Conservation (phyloP, 179 eudicot genomes). For the Vitellaria paradoxa region DNA sequence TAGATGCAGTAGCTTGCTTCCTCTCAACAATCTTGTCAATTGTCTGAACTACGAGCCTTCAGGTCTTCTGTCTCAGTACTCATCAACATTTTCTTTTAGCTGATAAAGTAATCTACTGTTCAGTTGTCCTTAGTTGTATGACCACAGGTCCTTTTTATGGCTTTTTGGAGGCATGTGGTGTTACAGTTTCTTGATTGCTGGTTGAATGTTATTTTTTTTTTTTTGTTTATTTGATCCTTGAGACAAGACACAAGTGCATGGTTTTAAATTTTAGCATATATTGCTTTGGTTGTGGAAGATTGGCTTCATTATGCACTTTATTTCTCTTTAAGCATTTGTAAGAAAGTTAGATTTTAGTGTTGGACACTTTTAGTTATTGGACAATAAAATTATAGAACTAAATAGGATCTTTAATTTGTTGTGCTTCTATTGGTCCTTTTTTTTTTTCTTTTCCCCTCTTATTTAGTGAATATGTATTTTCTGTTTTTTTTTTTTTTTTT, state of each 20-base stretch:
- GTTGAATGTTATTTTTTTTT: background rate
- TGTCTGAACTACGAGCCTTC: background rate
- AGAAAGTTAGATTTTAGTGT: background rate
- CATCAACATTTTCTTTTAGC: constrained; percentile 3
- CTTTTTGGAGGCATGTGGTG: background rate
- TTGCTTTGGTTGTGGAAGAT: no score
- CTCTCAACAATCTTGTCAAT: background rate
- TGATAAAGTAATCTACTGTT: constrained; percentile 8
- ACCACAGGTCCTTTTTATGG: background rate
- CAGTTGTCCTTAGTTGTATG: constrained; percentile 1
- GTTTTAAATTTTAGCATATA: no score
- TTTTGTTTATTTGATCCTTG: background rate
- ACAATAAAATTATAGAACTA: background rate
- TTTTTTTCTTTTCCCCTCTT: background rate
- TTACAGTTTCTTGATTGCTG: background rate
- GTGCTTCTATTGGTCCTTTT: background rate
- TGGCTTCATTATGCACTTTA: no score
- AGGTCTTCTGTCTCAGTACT: background rate
- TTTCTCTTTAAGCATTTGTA: background rate
- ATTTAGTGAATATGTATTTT: no score
- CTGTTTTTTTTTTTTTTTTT: no score
- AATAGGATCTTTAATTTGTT: background rate
- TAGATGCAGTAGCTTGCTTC: background rate
- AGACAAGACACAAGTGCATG: no score
- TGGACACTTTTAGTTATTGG: background rate